These are phyloP conservation scores for Didymella lethalis DNA, from an alignment of 2,329 filamentous ascomycete species.

Conservation along the genomic window DNA sequence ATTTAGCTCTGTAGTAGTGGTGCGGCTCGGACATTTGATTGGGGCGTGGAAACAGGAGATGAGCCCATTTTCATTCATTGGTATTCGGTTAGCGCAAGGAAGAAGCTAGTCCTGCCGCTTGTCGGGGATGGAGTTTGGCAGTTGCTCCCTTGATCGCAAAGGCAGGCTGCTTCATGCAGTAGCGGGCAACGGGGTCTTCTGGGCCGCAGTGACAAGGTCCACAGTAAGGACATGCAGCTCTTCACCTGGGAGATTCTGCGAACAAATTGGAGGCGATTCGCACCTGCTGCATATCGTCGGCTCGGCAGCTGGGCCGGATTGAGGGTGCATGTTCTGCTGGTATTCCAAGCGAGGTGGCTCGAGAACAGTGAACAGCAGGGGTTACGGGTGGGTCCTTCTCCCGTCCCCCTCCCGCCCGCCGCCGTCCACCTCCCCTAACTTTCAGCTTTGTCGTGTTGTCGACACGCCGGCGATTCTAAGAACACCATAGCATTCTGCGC, in stretches of 20 bases:
- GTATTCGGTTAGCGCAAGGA: constrained; percentile 3
- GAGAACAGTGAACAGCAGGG: background rate
- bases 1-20: constrained; percentile 11
- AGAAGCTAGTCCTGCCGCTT: background rate
- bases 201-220: background rate
- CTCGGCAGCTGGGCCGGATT: background rate
- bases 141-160: background rate
- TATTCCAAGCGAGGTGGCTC: background rate
- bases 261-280: background rate
- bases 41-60: constrained; percentile 1
- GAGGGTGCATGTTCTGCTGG: background rate
- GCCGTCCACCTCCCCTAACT: background rate
- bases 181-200: background rate
- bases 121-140: background rate
- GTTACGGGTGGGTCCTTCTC: background rate
- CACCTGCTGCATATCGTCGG: background rate
- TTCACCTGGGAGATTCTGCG: background rate
- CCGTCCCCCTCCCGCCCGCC: background rate
- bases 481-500: background rate
- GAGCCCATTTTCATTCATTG: background rate
- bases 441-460: background rate
- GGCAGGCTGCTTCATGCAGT: background rate
- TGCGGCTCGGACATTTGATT: constrained; percentile 1
- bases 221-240: background rate
- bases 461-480: background rate